Conservation (phyloP, 2,329 filamentous ascomycete genomes). For the Claviceps paspali region DNA sequence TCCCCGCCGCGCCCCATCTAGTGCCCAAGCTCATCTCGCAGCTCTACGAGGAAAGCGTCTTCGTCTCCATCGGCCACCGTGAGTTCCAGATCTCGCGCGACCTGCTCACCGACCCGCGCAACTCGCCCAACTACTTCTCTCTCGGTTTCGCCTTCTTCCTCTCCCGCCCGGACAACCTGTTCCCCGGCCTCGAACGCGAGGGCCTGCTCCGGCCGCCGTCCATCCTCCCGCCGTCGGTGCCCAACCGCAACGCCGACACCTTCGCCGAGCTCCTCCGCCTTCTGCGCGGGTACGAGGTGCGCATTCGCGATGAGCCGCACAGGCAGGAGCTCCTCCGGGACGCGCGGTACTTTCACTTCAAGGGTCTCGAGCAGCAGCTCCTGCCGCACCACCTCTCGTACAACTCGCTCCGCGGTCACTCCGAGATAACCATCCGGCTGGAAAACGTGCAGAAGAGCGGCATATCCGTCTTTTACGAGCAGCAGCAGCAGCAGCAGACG, state of each 20-base stretch:
- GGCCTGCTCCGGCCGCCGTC: constrained; percentile 73
- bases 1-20: constrained; percentile 17
- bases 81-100: constrained; percentile 86
- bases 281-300: constrained; percentile 67
- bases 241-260: constrained; percentile 65
- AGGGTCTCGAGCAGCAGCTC: constrained; percentile 75
- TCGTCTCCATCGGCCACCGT: constrained; percentile 73
- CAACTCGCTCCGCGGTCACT: constrained; percentile 51
- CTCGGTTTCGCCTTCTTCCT: constrained; percentile 84
- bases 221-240: constrained; percentile 68
- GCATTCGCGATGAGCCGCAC: constrained; percentile 62
- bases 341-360: constrained; percentile 85
- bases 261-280: constrained; percentile 74
- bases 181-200: constrained; percentile 68
- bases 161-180: constrained; percentile 61
- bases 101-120: constrained; percentile 69
- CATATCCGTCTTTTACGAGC: constrained; percentile 46
- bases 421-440: constrained; percentile 66
- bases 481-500: constrained; percentile 15
- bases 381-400: constrained; percentile 62
- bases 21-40: constrained; percentile 82
- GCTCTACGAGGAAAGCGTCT: constrained; percentile 82
- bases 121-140: constrained; percentile 92
- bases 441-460: constrained; percentile 85
- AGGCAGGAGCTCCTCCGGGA: constrained; percentile 66